These are phyloP conservation scores for Rhinocladiella similis DNA, from an alignment of 2,329 filamentous ascomycete species.

Conservation along the genomic window DNA sequence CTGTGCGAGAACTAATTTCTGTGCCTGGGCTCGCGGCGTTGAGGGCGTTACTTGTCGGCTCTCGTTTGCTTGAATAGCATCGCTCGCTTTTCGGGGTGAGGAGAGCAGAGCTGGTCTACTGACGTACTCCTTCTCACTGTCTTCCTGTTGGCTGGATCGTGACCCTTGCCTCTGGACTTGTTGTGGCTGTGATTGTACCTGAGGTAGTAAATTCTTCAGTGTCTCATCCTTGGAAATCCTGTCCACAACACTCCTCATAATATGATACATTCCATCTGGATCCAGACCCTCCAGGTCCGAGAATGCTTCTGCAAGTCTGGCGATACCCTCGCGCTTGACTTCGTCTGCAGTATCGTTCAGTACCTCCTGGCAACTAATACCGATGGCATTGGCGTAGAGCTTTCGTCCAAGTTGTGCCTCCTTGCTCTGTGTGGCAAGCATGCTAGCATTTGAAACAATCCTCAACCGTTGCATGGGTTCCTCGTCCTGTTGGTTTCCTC, in stretches of 20 bases:
- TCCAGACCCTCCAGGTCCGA: slow-evolving; percentile 80
- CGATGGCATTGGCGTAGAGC: slow-evolving; percentile 77
- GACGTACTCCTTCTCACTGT: not conserved
- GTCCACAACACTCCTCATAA: slow-evolving; percentile 76
- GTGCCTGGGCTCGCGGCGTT: slow-evolving; percentile 37
- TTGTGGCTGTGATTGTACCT: slow-evolving; percentile 7
- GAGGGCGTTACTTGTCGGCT: slow-evolving; percentile 42
- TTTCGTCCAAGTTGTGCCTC: slow-evolving; percentile 80
- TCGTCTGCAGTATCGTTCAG: slow-evolving; percentile 73
- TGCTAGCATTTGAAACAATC: slow-evolving; percentile 22
- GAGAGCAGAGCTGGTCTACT: not conserved
- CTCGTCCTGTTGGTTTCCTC: slow-evolving; percentile 1
- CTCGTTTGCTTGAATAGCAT: slow-evolving; percentile 16
- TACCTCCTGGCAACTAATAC: slow-evolving; percentile 79
- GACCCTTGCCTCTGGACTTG: slow-evolving; percentile 28
- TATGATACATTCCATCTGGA: slow-evolving; percentile 83
- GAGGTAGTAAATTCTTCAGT: slow-evolving; percentile 41
- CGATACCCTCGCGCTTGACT: slow-evolving; percentile 80
- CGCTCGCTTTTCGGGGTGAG: slow-evolving; percentile 5
- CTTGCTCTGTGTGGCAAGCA: slow-evolving; percentile 55
- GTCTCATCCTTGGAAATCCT: slow-evolving; percentile 57
- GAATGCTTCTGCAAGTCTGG: slow-evolving; percentile 81
- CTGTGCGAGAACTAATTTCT: slow-evolving; percentile 73
- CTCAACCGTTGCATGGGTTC: slow-evolving; percentile 3
- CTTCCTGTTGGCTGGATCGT: slow-evolving; percentile 34